Evolutionary conservation across 2,329 filamentous ascomycete genomes (phyloP), one percentile per base, ranked within the genome.

Genomic region (Pyrenophora seminiperda): DNA sequence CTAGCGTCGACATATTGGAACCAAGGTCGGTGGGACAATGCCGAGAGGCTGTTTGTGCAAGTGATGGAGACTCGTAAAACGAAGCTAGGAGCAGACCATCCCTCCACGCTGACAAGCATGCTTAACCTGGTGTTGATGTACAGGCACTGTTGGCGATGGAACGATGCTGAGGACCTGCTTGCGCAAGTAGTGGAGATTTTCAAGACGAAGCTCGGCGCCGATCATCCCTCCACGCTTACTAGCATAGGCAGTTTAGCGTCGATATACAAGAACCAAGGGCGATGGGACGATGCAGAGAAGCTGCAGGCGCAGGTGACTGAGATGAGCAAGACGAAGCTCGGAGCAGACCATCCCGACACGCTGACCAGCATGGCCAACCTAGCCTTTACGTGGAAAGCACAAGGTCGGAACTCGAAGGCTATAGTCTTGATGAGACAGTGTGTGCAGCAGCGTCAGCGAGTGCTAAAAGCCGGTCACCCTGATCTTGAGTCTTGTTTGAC

Each of bases 21-120:
- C 40, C 32, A 47, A 31, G 46, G 47, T 17, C 38, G 36, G 20
- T 54, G 47, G 46, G 41, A 50, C 15, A 41, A 39, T n/a, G 52
- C 55, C 2, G 48, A 58, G 29, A 20, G 41, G 53, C 48, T n/a
- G n/a, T n/a, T n/a, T n/a, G n/a, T n/a, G n/a, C n/a, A n/a, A n/a
- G n/a, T n/a, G n/a, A n/a, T n/a, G n/a, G n/a, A n/a, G n/a, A n/a
- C n/a, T n/a, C n/a, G n/a, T n/a, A n/a, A n/a, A n/a, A n/a, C n/a
- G n/a, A n/a, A n/a, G n/a, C n/a, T n/a, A 46, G 15, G 19, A 22
- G 30, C 11, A 5, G 17, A 43, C 5, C 30, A 43, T 34, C 30
- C 41, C n/a, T 10, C 24, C 15, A 34, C 30, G n/a, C 18, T 43
- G n/a, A 13, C 5, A 13, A 43, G 29, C 30, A 43, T 27, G n/a